A percentile compares a stretch with the other conserved stretches of the same genome.
These are phyloP conservation scores for Ustilago xerochloae DNA, from an alignment of 1,284 basidiomycete species.

Conservation along the genomic window DNA sequence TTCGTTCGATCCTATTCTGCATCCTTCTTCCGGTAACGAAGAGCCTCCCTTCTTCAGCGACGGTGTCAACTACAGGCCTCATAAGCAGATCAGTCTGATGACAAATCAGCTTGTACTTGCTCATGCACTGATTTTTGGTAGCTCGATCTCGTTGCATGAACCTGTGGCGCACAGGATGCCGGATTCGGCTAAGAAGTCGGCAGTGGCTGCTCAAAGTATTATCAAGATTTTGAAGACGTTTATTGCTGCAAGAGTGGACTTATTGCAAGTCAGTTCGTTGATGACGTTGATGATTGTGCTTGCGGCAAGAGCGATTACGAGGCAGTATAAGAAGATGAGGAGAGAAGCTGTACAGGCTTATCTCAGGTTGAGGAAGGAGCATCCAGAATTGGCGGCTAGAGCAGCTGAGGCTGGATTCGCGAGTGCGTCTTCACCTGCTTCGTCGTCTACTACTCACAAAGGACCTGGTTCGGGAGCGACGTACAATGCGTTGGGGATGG, in stretches of 20 bases:
- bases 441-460: neutral
- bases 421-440: constrained; percentile 4
- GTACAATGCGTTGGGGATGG: constrained; percentile 29
- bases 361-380: constrained; percentile 12
- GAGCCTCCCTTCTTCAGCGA: constrained; percentile 44
- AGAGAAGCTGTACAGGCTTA: constrained; percentile 38
- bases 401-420: constrained; percentile 21
- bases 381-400: constrained; percentile 23
- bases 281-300: constrained; percentile 49
- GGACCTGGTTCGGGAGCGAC: constrained; percentile 14
- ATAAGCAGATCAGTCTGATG: constrained; percentile 47
- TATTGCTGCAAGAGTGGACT: constrained; percentile 37
- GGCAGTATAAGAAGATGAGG: constrained; percentile 43
- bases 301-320: constrained; percentile 29
- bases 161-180: constrained; percentile 41
- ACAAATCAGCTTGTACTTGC: constrained; percentile 47
- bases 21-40: constrained; percentile 8
- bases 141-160: constrained; percentile 49
- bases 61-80: constrained; percentile 41
- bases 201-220: constrained; percentile 39
- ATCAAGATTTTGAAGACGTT: constrained; percentile 51
- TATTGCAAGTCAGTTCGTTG: constrained; percentile 34
- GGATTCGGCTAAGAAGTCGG: constrained; percentile 42
- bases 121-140: constrained; percentile 41
- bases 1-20: constrained; percentile 26